phyloP scores from a whole-genome alignment of 495 filamentous ascomycete species.

The Hypoxylon cercidicola region DNA sequence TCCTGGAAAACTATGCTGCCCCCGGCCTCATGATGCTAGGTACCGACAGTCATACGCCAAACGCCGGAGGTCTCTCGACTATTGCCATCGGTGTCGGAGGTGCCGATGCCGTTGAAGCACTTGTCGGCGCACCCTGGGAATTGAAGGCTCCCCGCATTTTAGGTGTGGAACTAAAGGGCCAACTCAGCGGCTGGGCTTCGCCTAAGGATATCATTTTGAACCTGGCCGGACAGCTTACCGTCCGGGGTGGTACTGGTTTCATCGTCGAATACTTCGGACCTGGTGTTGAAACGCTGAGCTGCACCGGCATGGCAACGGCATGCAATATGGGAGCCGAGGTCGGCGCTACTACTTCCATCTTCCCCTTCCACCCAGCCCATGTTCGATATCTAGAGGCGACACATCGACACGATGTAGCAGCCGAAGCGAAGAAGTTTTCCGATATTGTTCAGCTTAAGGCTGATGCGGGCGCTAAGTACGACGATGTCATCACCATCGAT shows the following conservation, averaged over 20 bases:
- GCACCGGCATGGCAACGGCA: conserved; percentile 91
- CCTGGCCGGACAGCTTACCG: conserved; percentile 89
- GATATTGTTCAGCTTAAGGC: conserved; percentile 62
- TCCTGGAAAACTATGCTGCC: conserved; percentile 97
- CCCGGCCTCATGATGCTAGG: conserved; percentile 99
- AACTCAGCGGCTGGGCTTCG: conserved; percentile 87
- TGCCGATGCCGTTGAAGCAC: conserved; percentile 95
- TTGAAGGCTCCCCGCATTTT: conserved; percentile 91
- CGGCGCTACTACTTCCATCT: conserved; percentile 94
- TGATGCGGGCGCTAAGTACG: conserved; percentile 85
- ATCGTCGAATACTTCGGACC: conserved; percentile 92
- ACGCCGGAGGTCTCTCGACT: conserved; percentile 90
- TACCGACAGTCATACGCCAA: conserved; percentile 97
- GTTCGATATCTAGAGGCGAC: conserved; percentile 83
- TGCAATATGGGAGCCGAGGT: conserved; percentile 93
- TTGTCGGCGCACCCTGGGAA: conserved; percentile 97
- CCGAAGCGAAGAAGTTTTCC: conserved; percentile 64
- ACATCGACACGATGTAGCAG: conserved; percentile 76
- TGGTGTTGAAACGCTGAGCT: conserved; percentile 87
- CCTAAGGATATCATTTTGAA: conserved; percentile 95
- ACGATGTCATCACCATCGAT: conserved; percentile 91
- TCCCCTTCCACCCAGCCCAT: conserved; percentile 66
- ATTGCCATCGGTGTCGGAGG: conserved; percentile 98
- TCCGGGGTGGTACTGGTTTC: conserved; percentile 92
- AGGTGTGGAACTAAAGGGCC: conserved; percentile 85